These are phyloP conservation scores for Austroboletus eburneus DNA, from an alignment of 768 basidiomycete species.

Conservation along the genomic window DNA sequence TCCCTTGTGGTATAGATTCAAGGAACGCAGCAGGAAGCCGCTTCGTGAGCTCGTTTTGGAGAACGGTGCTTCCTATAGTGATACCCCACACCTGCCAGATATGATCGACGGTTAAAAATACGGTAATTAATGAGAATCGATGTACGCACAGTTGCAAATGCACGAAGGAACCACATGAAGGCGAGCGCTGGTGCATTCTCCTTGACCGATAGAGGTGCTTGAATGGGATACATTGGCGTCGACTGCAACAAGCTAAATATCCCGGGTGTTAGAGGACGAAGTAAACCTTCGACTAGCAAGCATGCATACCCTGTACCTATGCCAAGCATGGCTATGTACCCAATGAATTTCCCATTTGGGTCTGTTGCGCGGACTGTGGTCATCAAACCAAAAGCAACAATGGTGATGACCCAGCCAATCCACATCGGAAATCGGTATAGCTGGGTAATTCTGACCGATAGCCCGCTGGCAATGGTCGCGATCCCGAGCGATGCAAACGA, in stretches of 20 bases:
- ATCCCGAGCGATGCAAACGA: constrained; percentile 25
- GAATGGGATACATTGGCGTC: constrained; percentile 40
- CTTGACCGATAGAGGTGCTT: constrained; percentile 40
- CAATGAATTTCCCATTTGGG: constrained; percentile 18
- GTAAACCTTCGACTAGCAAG: not conserved
- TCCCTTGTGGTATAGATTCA: no score
- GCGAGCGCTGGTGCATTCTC: constrained; percentile 43
- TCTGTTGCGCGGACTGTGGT: constrained; percentile 26
- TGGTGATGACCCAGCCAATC: constrained; percentile 30
- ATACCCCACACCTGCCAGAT: constrained; percentile 44
- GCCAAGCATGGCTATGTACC: constrained; percentile 1
- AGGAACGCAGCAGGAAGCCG: no score
- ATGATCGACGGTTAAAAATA: not conserved
- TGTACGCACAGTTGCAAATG: constrained; percentile 32
- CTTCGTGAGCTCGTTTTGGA: no score
- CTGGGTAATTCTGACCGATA: constrained; percentile 23
- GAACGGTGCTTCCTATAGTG: no score
- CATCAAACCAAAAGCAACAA: constrained; percentile 36
- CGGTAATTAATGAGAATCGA: not conserved
- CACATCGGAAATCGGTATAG: constrained; percentile 33
- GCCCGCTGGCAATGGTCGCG: constrained; percentile 29
- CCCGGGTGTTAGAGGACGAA: not conserved
- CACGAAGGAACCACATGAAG: constrained; percentile 37
- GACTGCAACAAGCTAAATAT: constrained; percentile 2
- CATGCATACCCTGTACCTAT: constrained; percentile 3